These are phyloP conservation scores for Suillus bovinus DNA, from an alignment of 768 basidiomycete genomes.

Conservation along the genomic window DNA sequence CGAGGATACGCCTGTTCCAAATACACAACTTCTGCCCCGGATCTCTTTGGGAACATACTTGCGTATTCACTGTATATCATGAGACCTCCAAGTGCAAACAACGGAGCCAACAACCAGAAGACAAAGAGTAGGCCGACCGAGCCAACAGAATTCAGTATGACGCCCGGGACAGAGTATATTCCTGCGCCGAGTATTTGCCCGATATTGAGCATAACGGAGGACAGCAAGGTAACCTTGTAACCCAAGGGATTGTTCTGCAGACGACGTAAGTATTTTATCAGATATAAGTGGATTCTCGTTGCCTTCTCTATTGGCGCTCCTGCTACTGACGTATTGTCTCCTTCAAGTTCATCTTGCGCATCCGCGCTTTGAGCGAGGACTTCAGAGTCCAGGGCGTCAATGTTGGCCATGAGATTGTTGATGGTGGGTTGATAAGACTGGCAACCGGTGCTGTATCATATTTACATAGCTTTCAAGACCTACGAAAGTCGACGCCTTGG, in stretches of 20 bases:
- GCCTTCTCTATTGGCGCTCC: conserved; percentile 9
- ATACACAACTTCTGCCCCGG: conserved; percentile 51
- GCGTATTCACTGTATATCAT: conserved; percentile 42
- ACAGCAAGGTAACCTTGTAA: conserved; percentile 10
- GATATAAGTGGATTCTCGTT: neutral
- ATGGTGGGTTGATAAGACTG: neutral
- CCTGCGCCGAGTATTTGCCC: conserved; percentile 8
- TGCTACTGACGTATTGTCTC: neutral
- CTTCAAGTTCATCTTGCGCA: neutral
- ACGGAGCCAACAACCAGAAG: conserved; percentile 6
- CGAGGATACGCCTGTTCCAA: conserved; percentile 32
- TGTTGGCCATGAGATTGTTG: no score
- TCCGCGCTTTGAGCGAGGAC: neutral
- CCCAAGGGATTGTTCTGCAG: conserved; percentile 7
- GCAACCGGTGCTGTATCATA: neutral
- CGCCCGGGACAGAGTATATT: conserved; percentile 9
- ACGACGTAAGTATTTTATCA: neutral
- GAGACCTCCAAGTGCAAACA: conserved; percentile 8
- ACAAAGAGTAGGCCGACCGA: conserved; percentile 3
- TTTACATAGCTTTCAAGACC: no score
- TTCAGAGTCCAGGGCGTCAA: neutral
- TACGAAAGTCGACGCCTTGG: no score
- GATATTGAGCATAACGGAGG: conserved; percentile 9
- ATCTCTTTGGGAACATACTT: conserved; percentile 48
- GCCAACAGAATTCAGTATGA: conserved; percentile 7